Conservation (phyloP, 495 filamentous ascomycete species). For the Aspergillus hancockii region DNA sequence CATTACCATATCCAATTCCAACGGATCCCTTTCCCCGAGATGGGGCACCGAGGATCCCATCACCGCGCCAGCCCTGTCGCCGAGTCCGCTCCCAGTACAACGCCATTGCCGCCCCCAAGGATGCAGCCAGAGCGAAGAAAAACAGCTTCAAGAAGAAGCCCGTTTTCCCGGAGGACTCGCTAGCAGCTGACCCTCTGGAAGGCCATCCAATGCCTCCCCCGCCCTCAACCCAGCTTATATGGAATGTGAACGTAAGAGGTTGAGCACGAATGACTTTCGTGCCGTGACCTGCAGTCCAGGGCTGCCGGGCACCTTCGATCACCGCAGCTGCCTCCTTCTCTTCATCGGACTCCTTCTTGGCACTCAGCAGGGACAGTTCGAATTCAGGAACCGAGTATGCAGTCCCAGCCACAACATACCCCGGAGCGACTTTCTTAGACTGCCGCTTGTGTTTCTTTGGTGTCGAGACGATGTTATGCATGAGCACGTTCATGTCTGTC, state of each 20-base stretch:
- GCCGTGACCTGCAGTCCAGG: slow-evolving; percentile 49
- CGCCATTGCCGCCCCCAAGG: slow-evolving; percentile 47
- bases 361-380: slow-evolving; percentile 31
- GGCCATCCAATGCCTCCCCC: slow-evolving; percentile 52
- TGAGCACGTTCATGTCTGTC: slow-evolving; percentile 81
- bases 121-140: slow-evolving; percentile 45
- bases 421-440: slow-evolving; percentile 34
- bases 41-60: slow-evolving; percentile 47
- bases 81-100: slow-evolving; percentile 48
- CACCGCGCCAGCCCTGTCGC: slow-evolving; percentile 37
- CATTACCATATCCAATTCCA: slow-evolving; percentile 46
- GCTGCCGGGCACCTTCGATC: slow-evolving; percentile 40
- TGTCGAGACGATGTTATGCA: slow-evolving; percentile 64
- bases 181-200: slow-evolving; percentile 40
- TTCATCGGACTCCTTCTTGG: slow-evolving; percentile 32
- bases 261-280: slow-evolving; percentile 83
- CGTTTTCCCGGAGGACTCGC: slow-evolving; percentile 10
- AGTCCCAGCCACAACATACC: slow-evolving; percentile 77
- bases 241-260: slow-evolving; percentile 75
- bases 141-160: slow-evolving; percentile 39
- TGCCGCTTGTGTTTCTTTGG: slow-evolving; percentile 20
- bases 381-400: slow-evolving; percentile 83
- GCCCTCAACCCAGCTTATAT: slow-evolving; percentile 82
- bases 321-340: slow-evolving; percentile 38
- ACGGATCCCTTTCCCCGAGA: slow-evolving; percentile 32